phyloP scores from a whole-genome alignment of 1,139 yeast genomes.

The Pichia sp. region DNA sequence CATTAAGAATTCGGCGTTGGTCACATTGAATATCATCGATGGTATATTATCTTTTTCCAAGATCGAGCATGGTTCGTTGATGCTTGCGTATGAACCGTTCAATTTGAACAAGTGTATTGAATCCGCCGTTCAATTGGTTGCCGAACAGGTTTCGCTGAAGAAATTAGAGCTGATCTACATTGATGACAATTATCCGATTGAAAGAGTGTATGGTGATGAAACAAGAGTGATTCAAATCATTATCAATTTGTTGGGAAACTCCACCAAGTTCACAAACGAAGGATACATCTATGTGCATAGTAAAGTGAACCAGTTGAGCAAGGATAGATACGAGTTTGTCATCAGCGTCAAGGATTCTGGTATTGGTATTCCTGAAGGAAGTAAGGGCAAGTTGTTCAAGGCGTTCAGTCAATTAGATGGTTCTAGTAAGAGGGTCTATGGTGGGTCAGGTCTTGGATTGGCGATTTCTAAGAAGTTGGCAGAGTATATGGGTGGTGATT shows the following conservation, averaged over 20 bases:
- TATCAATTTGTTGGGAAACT: conserved; percentile 55
- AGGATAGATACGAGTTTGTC: conserved; percentile 42
- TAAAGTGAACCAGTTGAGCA: conserved; percentile 34
- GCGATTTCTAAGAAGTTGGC: conserved; percentile 59
- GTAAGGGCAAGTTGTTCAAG: conserved; percentile 47
- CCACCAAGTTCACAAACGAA: conserved; percentile 51
- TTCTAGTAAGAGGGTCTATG: conserved; percentile 53
- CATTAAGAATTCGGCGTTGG: conserved; percentile 50
- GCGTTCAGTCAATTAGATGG: conserved; percentile 65
- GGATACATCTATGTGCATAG: conserved; percentile 49
- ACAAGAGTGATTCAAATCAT: conserved; percentile 54
- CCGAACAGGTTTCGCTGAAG: conserved; percentile 50
- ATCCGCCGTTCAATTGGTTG: conserved; percentile 50
- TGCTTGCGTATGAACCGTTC: conserved; percentile 48
- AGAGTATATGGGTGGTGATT: conserved; percentile 57
- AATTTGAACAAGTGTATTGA: conserved; percentile 51
- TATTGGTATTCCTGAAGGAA: conserved; percentile 55
- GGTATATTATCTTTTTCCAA: conserved; percentile 57
- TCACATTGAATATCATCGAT: conserved; percentile 54
- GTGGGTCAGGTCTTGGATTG: conserved; percentile 61
- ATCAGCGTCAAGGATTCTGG: conserved; percentile 55
- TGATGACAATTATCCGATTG: conserved; percentile 44
- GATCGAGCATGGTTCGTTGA: conserved; percentile 55
- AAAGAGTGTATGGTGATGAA: conserved; percentile 48
- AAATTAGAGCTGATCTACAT: conserved; percentile 48